Conservation (phyloP, 2,329 filamentous ascomycete species). For the Neofusicoccum laricinum region DNA sequence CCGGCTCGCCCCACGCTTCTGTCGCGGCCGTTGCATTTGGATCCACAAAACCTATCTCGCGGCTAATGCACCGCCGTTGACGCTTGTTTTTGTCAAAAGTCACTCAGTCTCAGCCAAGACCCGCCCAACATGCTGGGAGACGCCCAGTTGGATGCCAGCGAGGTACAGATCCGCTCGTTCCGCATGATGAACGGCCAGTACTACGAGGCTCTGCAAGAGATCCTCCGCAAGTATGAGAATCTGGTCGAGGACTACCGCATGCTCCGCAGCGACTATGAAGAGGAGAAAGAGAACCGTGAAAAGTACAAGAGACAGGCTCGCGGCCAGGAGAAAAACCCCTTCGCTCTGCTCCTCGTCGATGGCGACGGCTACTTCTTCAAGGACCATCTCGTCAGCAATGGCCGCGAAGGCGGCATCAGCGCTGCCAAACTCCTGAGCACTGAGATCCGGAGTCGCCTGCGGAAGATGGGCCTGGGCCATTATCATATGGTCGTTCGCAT, state of each 20-base stretch:
- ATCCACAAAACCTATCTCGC: background rate
- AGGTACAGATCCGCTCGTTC: constrained; percentile 12
- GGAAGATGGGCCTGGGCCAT: constrained; percentile 44
- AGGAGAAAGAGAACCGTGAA: constrained; percentile 18
- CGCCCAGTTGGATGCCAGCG: constrained; percentile 14
- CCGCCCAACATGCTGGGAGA: constrained; percentile 10
- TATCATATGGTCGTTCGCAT: constrained; percentile 56
- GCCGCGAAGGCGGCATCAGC: constrained; percentile 53
- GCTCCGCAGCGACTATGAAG: constrained; percentile 17
- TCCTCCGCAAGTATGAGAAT: constrained; percentile 15
- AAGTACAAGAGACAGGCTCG: constrained; percentile 17
- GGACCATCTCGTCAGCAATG: constrained; percentile 47
- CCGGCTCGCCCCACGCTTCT: background rate
- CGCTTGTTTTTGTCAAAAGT: background rate
- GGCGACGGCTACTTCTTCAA: constrained; percentile 60
- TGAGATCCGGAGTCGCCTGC: constrained; percentile 42
- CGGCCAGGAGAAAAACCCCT: constrained; percentile 51
- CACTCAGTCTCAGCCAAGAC: background rate
- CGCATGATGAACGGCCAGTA: constrained; percentile 6
- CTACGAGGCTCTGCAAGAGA: constrained; percentile 7
- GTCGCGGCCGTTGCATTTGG: background rate
- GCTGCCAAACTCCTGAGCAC: constrained; percentile 56
- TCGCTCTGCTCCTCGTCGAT: constrained; percentile 60
- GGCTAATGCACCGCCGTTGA: background rate
- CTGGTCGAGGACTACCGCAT: constrained; percentile 14